phyloP scores from a whole-genome alignment of 2,329 filamentous ascomycete genomes.

The Cercospora citrullina region DNA sequence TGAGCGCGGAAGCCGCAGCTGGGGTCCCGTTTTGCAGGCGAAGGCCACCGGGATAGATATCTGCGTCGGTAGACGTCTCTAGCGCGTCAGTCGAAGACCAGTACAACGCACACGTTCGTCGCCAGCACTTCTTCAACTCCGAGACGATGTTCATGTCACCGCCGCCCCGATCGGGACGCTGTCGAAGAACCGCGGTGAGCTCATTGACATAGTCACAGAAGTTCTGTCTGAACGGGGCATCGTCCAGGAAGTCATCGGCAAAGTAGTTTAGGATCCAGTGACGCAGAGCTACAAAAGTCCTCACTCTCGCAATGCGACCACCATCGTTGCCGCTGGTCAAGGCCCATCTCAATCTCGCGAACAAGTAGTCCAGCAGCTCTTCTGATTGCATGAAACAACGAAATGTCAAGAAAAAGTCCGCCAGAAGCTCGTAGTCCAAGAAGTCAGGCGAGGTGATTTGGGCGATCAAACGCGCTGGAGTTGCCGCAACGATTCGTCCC shows the following conservation, averaged over 20 bases:
- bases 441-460: slow-evolving; percentile 96
- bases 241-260: slow-evolving; percentile 83
- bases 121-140: slow-evolving; percentile 97
- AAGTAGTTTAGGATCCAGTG: slow-evolving; percentile 99
- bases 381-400: slow-evolving; percentile 77
- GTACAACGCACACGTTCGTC: slow-evolving; percentile 81
- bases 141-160: slow-evolving; percentile 82
- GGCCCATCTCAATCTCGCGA: slow-evolving; percentile 85
- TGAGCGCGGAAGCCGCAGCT: slow-evolving; percentile 24
- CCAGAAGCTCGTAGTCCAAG: slow-evolving; percentile 93
- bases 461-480: slow-evolving; percentile 84
- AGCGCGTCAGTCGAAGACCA: slow-evolving; percentile 75
- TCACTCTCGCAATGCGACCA: slow-evolving; percentile 81
- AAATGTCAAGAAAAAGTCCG: slow-evolving; percentile 96
- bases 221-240: slow-evolving; percentile 69
- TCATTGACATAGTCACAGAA: slow-evolving; percentile 81
- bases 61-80: slow-evolving; percentile 56
- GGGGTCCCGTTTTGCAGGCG: slow-evolving; percentile 8
- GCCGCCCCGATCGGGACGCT: slow-evolving; percentile 54
- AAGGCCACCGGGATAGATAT: slow-evolving; percentile 73
- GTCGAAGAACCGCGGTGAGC: slow-evolving; percentile 55
- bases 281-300: slow-evolving; percentile 89
- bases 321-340: slow-evolving; percentile 79
- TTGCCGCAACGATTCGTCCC: slow-evolving; percentile 81
- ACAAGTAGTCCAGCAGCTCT: slow-evolving; percentile 77